These are phyloP conservation scores for Penicillium griseofulvum DNA, from an alignment of 2,329 filamentous ascomycete species.

Conservation along the genomic window DNA sequence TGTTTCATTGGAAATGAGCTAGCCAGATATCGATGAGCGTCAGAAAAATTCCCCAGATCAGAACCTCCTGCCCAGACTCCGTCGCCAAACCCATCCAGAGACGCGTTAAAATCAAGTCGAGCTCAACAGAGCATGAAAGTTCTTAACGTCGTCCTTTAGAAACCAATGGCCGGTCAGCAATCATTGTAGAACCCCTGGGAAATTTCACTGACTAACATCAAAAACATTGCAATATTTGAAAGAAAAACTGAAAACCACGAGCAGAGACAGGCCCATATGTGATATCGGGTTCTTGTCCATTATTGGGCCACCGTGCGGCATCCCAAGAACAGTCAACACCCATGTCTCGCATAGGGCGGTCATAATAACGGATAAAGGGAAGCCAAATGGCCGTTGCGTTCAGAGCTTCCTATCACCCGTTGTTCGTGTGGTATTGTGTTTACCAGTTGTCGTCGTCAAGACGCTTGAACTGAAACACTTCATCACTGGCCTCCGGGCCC, in stretches of 20 bases:
- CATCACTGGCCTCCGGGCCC: not conserved
- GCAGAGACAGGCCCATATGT: not conserved
- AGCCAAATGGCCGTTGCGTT: not conserved
- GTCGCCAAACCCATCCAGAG: not conserved
- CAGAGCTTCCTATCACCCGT: not conserved
- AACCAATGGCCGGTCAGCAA: not conserved
- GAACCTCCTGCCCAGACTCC: constrained; percentile 4
- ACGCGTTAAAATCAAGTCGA: not conserved
- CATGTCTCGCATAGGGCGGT: not conserved
- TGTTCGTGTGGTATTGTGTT: not conserved
- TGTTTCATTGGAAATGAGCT: not conserved
- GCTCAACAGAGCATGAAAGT: not conserved
- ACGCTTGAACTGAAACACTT: not conserved
- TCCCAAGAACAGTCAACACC: not conserved
- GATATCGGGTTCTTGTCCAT: not conserved
- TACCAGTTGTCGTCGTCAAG: constrained; percentile 1
- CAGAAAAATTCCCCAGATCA: not conserved
- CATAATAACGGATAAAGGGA: not conserved
- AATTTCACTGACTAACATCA: not conserved
- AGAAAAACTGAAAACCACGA: not conserved
- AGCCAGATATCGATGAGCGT: not conserved
- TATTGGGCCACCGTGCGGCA: not conserved
- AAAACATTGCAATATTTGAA: not conserved
- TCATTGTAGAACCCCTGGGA: not conserved
- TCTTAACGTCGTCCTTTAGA: not conserved